Base-by-base conservation (phyloP, 2,329 filamentous ascomycete genomes). In the Ophiosphaerella herpotricha region DNA sequence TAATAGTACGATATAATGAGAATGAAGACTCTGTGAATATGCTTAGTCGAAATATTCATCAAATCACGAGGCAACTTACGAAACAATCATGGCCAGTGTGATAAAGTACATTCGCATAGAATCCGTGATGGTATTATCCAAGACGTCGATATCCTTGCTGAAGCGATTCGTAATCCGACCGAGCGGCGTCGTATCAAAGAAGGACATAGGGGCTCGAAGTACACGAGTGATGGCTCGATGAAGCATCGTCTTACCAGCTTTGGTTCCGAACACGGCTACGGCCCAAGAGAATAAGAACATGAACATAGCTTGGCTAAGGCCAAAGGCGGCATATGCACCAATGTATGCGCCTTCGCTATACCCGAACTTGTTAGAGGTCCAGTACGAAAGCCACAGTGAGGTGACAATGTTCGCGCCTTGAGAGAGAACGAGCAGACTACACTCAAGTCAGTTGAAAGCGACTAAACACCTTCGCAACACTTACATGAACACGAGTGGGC, bases 81-180 rank as follows among this genome's bases (percentile, higher is more conserved):
- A 86, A 2, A 87, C 78, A 58, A 96, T 91, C 82, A 88, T 90
- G 34, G 84, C 87, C 61, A 96, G 75, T 1, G 91, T 96, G 62
- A 97, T 77, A 63, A 92, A 87, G 77, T 93, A 97, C 86, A 97
- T 96, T 58, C 93, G 85, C 75, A 97, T 90, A 3, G 90, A 88
- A 64, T 97, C 93, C 0, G 88, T 88, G 37, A 97, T 77, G 50
- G 86, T 90, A 72, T 96, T 96, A 75, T 97, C 94, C 91, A 97
- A 95, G 48, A 94, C 90, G 66, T 97, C 91, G 35, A 97, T 89
- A 66, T 99, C 94, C 61, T 93, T 88, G 29, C 91, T 95, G 75
- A 97, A 97, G 13, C 94, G 89, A 72, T 97, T 97, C 18, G 91
- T 96, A 71, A 97, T 97, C 33, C 93, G 88, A 16, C 94, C 94